phyloP scores from a whole-genome alignment of 1,139 yeast genomes.

The Pneumocystis murina region DNA sequence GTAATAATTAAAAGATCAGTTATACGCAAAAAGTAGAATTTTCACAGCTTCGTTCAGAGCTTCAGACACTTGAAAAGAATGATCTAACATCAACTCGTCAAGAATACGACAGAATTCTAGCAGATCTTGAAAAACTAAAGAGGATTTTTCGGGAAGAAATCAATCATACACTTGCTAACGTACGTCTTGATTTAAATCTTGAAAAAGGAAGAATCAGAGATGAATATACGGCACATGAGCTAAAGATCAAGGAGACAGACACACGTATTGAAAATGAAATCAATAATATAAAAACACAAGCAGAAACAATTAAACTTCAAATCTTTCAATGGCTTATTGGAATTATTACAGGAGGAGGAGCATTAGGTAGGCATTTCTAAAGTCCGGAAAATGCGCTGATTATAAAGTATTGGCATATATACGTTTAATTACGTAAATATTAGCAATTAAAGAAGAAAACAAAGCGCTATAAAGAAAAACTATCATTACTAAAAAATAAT shows the following conservation, averaged over 20 bases:
- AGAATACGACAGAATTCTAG: slow-evolving; percentile 73
- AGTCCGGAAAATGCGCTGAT: slow-evolving; percentile 34
- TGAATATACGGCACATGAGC: slow-evolving; percentile 80
- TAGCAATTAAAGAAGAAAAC: not conserved
- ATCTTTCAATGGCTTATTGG: slow-evolving; percentile 97
- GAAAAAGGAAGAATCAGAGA: slow-evolving; percentile 94
- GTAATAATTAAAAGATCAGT: slow-evolving; percentile 45
- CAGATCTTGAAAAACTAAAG: slow-evolving; percentile 74
- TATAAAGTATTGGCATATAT: slow-evolving; percentile 85
- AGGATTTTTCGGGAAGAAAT: slow-evolving; percentile 81
- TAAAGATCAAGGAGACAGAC: slow-evolving; percentile 86
- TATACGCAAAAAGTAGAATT: slow-evolving; percentile 95
- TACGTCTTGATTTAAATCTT: slow-evolving; percentile 71
- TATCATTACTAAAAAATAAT: slow-evolving; percentile 32
- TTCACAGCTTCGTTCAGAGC: slow-evolving; percentile 81
- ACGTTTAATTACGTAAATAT: slow-evolving; percentile 48
- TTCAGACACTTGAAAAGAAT: slow-evolving; percentile 72
- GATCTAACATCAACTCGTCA: slow-evolving; percentile 70
- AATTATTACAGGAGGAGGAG: slow-evolving; percentile 67
- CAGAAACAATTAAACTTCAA: slow-evolving; percentile 57
- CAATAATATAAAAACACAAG: slow-evolving; percentile 80
- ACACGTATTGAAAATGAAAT: slow-evolving; percentile 92
- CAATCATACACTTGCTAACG: slow-evolving; percentile 80
- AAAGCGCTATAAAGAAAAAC: not conserved
- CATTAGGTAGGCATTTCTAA: not conserved